Conservation (phyloP, 2,329 filamentous ascomycete species). For the Hypoxylon sp. region DNA sequence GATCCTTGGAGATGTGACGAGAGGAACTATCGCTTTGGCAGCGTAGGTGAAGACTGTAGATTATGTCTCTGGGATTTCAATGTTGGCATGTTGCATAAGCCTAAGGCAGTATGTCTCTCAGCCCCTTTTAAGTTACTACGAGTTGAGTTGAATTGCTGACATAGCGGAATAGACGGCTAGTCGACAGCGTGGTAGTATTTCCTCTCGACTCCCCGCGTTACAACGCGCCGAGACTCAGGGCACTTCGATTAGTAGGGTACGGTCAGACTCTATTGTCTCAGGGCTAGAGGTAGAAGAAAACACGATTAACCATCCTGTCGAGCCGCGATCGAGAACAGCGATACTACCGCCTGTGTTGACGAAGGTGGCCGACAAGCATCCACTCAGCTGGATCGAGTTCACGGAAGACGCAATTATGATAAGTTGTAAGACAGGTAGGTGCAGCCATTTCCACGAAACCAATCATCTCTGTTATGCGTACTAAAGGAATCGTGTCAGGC, state of each 20-base stretch:
- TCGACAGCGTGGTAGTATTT: slow-evolving; percentile 69
- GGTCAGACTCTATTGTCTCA: slow-evolving; percentile 79
- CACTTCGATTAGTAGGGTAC: slow-evolving; percentile 69
- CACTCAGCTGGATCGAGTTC: slow-evolving; percentile 92
- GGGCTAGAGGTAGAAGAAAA: slow-evolving; percentile 65
- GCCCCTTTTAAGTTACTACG: slow-evolving; percentile 41
- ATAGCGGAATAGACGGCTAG: slow-evolving; percentile 62
- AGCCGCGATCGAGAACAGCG: slow-evolving; percentile 85
- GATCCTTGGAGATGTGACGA: slow-evolving; percentile 98
- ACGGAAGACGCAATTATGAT: slow-evolving; percentile 94
- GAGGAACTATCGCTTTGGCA: slow-evolving; percentile 94
- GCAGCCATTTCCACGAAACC: not conserved
- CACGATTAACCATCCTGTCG: slow-evolving; percentile 82
- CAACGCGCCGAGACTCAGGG: slow-evolving; percentile 75
- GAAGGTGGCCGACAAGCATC: slow-evolving; percentile 88
- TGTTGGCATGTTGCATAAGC: slow-evolving; percentile 94
- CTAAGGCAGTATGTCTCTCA: slow-evolving; percentile 78
- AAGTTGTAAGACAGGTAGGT: slow-evolving; percentile 88
- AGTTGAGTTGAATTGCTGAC: slow-evolving; percentile 19
- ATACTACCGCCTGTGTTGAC: slow-evolving; percentile 93
- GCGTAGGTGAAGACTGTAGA: slow-evolving; percentile 93
- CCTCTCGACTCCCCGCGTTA: slow-evolving; percentile 64
- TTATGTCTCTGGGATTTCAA: slow-evolving; percentile 97
- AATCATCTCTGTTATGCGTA: slow-evolving; percentile 1
- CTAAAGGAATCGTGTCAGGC: slow-evolving; percentile 49